A percentile compares a stretch with the other conserved stretches of the same genome.
Evolutionary conservation across 2,329 filamentous ascomycete genomes (phyloP).

Genomic region (Alternaria longipes): DNA sequence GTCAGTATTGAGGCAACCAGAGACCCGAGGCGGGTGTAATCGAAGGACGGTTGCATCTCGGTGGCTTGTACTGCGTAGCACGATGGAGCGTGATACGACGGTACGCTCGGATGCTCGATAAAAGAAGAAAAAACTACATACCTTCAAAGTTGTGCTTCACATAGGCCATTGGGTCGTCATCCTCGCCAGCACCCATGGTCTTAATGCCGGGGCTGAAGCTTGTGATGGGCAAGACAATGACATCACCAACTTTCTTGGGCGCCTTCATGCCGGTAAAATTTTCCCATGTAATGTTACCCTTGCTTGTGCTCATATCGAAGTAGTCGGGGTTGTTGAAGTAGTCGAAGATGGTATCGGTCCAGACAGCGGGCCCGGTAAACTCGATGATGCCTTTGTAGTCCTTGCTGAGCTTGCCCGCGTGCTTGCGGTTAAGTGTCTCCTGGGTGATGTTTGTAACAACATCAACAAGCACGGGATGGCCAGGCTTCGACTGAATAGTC

Average conservation of each 20-base stretch:
- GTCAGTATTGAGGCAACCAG: conserved; percentile 34
- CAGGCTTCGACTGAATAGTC: conserved; percentile 96
- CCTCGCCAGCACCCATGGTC: conserved; percentile 89
- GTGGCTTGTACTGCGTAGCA: neutral
- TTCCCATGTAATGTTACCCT: conserved; percentile 79
- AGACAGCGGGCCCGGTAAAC: conserved; percentile 91
- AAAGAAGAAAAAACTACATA: conserved; percentile 56
- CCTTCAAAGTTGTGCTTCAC: conserved; percentile 97
- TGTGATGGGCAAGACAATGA: conserved; percentile 92
- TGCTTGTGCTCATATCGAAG: conserved; percentile 79
- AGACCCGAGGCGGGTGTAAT: conserved; percentile 9
- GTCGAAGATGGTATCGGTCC: conserved; percentile 91
- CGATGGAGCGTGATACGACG: conserved; percentile 6
- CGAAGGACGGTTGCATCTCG: neutral
- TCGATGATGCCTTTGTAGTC: conserved; percentile 84
- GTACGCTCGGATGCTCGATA: neutral
- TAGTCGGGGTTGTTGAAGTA: conserved; percentile 93
- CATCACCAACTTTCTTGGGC: conserved; percentile 89
- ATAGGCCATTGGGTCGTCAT: conserved; percentile 94
- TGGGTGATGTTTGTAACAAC: conserved; percentile 87
- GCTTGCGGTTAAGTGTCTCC: conserved; percentile 78
- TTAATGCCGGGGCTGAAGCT: conserved; percentile 95
- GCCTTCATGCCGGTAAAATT: conserved; percentile 89
- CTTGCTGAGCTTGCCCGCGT: conserved; percentile 68
- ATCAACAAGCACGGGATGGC: conserved; percentile 89